phyloP scores from a whole-genome alignment of 306 rosid genomes.

The Cicer judaicum region DNA sequence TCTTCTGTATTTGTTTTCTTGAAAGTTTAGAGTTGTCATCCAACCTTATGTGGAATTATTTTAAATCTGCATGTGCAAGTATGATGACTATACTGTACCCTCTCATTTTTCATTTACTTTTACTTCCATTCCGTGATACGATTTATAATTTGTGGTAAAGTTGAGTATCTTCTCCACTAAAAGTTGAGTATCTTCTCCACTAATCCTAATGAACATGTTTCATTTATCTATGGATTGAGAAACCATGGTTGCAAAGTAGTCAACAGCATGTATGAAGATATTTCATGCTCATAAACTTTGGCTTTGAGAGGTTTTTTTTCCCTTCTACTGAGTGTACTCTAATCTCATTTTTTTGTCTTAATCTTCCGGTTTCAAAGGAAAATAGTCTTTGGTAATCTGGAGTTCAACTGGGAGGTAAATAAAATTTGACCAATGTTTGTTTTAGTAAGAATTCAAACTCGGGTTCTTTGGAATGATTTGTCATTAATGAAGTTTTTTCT shows the following conservation, averaged over 20 bases:
- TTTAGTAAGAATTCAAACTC: too few species aligned
- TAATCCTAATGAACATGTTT: background rate
- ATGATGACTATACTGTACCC: background rate
- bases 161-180: slow-evolving; percentile 16
- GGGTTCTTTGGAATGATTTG: too few species aligned
- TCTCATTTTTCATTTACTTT: slow-evolving; percentile 9
- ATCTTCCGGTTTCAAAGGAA: too few species aligned
- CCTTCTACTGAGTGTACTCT: slow-evolving; percentile 9
- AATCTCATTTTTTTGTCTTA: background rate
- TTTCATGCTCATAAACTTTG: slow-evolving; percentile 5
- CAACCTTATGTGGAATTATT: slow-evolving; percentile 14
- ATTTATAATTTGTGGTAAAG: background rate
- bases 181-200: slow-evolving; percentile 13
- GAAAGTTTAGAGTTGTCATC: slow-evolving; percentile 32
- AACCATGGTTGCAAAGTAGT: slow-evolving; percentile 9
- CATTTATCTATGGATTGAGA: background rate
- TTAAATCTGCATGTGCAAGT: background rate
- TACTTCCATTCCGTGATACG: slow-evolving; percentile 17
- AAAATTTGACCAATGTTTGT: too few species aligned
- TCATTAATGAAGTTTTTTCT: too few species aligned
- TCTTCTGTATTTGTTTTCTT: slow-evolving; percentile 8
- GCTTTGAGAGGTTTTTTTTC: background rate
- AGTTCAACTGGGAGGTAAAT: too few species aligned
- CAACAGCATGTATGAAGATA: background rate
- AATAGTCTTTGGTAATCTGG: too few species aligned